Percentiles rank a stretch among this genome's conserved stretches.
Conservation (phyloP, 441 rosid genomes). For the Erodium texanum region DNA sequence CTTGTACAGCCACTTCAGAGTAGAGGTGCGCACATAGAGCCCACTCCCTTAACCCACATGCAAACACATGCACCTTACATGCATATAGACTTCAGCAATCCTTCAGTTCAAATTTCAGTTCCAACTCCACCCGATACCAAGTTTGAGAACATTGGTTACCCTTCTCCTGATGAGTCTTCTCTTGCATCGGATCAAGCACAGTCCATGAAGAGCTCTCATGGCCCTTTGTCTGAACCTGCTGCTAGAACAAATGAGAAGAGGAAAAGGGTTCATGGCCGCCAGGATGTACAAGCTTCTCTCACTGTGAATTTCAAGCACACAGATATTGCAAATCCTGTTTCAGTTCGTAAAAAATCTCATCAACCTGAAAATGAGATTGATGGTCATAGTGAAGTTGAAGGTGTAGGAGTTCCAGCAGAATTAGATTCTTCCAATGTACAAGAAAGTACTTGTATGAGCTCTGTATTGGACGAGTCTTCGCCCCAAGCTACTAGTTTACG, state of each 20-base stretch:
- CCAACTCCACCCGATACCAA: conserved; percentile 38
- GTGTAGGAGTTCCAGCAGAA: conserved; percentile 30
- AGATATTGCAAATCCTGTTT: conserved; percentile 19
- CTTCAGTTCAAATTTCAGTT: conserved; percentile 41
- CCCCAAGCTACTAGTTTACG: conserved; percentile 68
- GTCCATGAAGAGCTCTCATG: conserved; percentile 37
- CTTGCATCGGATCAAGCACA: conserved; percentile 50
- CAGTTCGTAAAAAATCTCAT: conserved; percentile 30
- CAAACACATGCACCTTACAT: conserved; percentile 21
- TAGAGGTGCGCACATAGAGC: conserved; percentile 8
- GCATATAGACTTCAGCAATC: conserved; percentile 25
- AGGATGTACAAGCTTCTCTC: conserved; percentile 25
- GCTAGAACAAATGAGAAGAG: conserved; percentile 24
- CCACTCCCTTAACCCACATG: conserved; percentile 25
- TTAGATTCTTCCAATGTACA: conserved; percentile 42
- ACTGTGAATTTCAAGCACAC: no score
- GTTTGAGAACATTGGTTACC: conserved; percentile 39
- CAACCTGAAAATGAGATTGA: conserved; percentile 32
- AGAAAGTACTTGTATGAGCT: conserved; percentile 54
- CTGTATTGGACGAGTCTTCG: conserved; percentile 57
- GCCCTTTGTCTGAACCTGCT: conserved; percentile 30
- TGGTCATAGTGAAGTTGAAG: conserved; percentile 38
- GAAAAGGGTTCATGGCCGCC: conserved; percentile 25
- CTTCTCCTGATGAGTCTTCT: conserved; percentile 44
- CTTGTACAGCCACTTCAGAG: not conserved